Conservation (phyloP, 768 basidiomycete genomes). For the Hygrocybe punicea region DNA sequence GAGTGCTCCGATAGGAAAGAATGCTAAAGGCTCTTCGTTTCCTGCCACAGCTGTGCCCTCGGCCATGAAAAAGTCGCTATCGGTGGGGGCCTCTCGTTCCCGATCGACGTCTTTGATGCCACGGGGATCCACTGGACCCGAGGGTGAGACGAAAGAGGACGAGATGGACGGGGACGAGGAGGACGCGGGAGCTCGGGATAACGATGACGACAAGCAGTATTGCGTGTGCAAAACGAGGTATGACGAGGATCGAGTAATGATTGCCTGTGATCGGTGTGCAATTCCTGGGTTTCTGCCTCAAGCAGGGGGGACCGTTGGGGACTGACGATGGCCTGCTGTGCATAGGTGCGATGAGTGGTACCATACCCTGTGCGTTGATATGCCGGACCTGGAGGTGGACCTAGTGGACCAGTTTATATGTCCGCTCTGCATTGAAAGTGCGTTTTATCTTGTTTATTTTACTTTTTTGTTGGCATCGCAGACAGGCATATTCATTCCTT, state of each 20-base stretch:
- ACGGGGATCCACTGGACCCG: constrained; percentile 37
- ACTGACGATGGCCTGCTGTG: neutral
- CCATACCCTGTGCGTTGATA: constrained; percentile 79
- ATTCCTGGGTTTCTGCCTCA: constrained; percentile 3
- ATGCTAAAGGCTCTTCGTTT: constrained; percentile 8
- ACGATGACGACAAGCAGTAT: constrained; percentile 73
- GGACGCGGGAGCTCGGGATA: constrained; percentile 20
- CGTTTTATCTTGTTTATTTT: too few relatives aligned
- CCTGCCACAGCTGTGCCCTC: constrained; percentile 19
- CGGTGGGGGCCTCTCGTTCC: constrained; percentile 49
- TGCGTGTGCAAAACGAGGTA: constrained; percentile 87
- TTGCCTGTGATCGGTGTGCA: constrained; percentile 84
- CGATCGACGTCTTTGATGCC: constrained; percentile 72
- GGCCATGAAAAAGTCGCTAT: constrained; percentile 35
- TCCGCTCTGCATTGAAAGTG: constrained; percentile 73
- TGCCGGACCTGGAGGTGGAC: constrained; percentile 78
- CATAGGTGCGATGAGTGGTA: constrained; percentile 92
- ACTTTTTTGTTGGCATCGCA: neutral
- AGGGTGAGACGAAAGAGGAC: constrained; percentile 35
- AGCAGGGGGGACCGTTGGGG: neutral
- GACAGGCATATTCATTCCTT: neutral
- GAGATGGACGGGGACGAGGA: constrained; percentile 50
- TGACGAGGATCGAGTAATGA: constrained; percentile 86
- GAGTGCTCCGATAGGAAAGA: constrained; percentile 16
- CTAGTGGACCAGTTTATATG: constrained; percentile 93